Percentiles rank a stretch among this genome's conserved stretches.
phyloP scores from a whole-genome alignment of 176 grass and related monocot genomes.

The Aechmea fasciata region DNA sequence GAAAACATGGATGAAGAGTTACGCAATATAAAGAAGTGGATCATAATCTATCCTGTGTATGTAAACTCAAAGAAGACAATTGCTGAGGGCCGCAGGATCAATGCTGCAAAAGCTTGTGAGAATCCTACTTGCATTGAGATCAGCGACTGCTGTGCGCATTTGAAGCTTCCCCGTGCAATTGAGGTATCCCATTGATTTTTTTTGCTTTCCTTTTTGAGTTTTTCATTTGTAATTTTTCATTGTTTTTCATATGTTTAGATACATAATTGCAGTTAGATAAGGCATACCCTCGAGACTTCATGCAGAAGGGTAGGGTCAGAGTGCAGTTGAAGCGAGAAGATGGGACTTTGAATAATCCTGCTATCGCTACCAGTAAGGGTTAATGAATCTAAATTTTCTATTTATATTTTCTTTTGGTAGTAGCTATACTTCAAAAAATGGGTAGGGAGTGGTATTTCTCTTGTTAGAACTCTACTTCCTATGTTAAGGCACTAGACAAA shows the following conservation, averaged over 20 bases:
- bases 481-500: no score
- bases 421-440: background rate
- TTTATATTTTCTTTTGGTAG: background rate
- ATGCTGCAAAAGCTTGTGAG: conserved; percentile 58
- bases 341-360: conserved; percentile 58
- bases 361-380: conserved; percentile 70
- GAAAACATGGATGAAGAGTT: conserved; percentile 33
- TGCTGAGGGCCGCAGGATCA: conserved; percentile 67
- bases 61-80: conserved; percentile 96
- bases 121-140: conserved; percentile 91
- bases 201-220: conserved; percentile 5
- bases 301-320: conserved; percentile 87
- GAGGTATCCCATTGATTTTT: conserved; percentile 26
- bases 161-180: conserved; percentile 69
- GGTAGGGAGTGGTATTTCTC: background rate
- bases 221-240: background rate
- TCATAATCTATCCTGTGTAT: conserved; percentile 84
- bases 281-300: conserved; percentile 88
- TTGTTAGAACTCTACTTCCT: no score
- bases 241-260: background rate
- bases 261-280: conserved; percentile 59
- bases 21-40: conserved; percentile 85
- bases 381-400: background rate
- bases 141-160: conserved; percentile 58
- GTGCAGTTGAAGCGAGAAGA: conserved; percentile 78